Base-by-base conservation (phyloP, 2,329 filamentous ascomycete species). In the Aspergillus sp. region DNA sequence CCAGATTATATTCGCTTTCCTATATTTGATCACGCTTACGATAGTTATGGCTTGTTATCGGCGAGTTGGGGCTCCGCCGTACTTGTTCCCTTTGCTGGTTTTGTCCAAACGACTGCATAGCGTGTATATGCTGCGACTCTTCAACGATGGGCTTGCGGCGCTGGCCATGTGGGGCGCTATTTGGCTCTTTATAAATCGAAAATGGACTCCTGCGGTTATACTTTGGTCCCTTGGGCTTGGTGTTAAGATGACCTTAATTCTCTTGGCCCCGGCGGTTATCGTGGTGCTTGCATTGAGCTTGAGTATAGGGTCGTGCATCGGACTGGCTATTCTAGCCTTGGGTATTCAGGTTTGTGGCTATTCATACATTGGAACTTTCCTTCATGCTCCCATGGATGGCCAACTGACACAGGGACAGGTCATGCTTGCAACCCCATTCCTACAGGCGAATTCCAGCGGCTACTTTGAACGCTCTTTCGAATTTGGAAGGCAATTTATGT, bases 81-180 rank as follows among this genome's bases (percentile, higher is more conserved):
- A 96, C 75, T 81, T 98, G 56, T 88, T 96, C 61, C 88, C 91
- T 0, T 82, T 98, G 58, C 83, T 99, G 50, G 84, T 96, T 53
- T 78, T 96, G 46, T 97, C 93, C 55, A 98, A 98, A 75, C 86
- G 95, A 37, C 79, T 98, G 25, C 95, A 99, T 75, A 96, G 91
- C 74, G 89, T 99, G 66, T 99, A 95, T 70, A 78, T 99, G 65
- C 82, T 99, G 55, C 86, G 95, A 44, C 88, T 93, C 69, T 99
- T 99, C 82, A 99, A 99, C 76, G 95, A 99, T 77, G 91, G 92
- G 66, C 90, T 96, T 71, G 93, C 93, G 17, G 85, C 89, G 4
- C 81, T 95, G 66, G 91, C 90, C 64, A 82, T 99, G 60, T 98
- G 91, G 85, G 73, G 87, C 17, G 85, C 91, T n/a, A 87, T 98